Base-by-base conservation (phyloP, 345 rosid genomes). In the Pistacia vera region DNA sequence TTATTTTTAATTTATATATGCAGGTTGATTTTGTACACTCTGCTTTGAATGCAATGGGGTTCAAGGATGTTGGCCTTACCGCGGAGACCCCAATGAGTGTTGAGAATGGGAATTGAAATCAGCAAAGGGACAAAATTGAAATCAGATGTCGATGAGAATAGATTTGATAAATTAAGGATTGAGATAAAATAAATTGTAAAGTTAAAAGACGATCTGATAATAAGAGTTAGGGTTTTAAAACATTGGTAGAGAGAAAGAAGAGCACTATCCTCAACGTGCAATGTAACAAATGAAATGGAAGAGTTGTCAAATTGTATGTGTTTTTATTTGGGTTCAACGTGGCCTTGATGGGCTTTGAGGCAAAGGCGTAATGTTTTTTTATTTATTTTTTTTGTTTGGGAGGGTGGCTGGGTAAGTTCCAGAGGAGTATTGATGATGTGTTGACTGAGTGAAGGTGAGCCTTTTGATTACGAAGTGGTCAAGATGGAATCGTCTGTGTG, bases 21-120 rank as follows among this genome's bases (percentile, higher is more conserved):
- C 83, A 93, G 99, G 92, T 95, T 13, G 99, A 96, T 83, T 97
- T 95, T 18, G 92, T 92, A 36, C 84, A 85, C 48, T 93, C 98
- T 14, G 97, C 97, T 70, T 83, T 96, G 78, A 89, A 87, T 63
- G 86, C 92, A 5, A 80, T 91, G 82, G 41, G 97, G 41, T 96
- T 92, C 75, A 83, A 84, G 76, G 91, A 90, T 25, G 81, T 91
- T 5, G 99, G 99, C 89, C 99, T 2, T 89, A 89, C 72, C 44
- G 72, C 0, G 99, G 99, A 7, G 98, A 92, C 69, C 44, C 85
- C 52, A 90, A 82, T 69, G 99, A 78, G 93, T 61, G 70, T 91
- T 13, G 99, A 92, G 80, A 96, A 93, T 77, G 99, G 81, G 87
- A 94, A 94, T 58, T 96, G 88, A 74, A 91, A 90, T 5, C 14